Conservation (phyloP, 2,329 filamentous ascomycete genomes). For the Epichloe coenophiala region DNA sequence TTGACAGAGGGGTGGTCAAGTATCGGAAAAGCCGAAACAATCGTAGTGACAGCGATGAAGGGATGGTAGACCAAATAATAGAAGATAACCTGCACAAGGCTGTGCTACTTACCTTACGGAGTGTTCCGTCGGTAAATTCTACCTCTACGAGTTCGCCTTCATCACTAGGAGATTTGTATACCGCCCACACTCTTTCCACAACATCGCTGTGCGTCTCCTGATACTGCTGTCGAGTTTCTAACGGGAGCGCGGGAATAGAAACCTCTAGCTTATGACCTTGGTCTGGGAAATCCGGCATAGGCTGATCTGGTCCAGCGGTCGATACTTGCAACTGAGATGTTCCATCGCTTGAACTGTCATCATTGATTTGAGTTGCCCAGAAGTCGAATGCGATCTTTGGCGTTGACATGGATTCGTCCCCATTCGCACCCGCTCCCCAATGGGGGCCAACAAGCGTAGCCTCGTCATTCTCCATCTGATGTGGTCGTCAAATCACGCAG, state of each 20-base stretch:
- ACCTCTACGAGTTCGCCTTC: slow-evolving; percentile 19
- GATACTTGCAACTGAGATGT: neutral
- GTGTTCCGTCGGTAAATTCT: slow-evolving; percentile 33
- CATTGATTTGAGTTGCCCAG: neutral
- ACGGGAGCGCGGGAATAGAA: slow-evolving; percentile 15
- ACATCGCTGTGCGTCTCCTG: slow-evolving; percentile 19
- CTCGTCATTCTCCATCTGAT: slow-evolving; percentile 10
- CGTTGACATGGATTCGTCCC: neutral
- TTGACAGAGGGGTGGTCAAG: too few relatives aligned
- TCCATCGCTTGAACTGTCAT: slow-evolving; percentile 1
- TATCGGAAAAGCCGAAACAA: neutral
- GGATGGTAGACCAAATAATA: neutral
- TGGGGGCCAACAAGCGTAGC: neutral
- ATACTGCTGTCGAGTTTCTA: slow-evolving; percentile 18
- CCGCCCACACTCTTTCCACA: slow-evolving; percentile 23
- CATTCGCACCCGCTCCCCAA: neutral
- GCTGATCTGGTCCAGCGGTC: neutral
- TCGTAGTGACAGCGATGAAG: neutral
- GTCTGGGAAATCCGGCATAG: neutral
- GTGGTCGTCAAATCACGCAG: neutral
- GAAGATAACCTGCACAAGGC: neutral
- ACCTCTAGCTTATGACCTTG: slow-evolving; percentile 15
- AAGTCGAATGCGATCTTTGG: slow-evolving; percentile 9
- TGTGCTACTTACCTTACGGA: slow-evolving; percentile 24
- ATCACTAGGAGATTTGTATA: slow-evolving; percentile 13